Evolutionary conservation across 805 yeast genomes (phyloP).

Genomic region (Hagleromyces aurorensis): DNA sequence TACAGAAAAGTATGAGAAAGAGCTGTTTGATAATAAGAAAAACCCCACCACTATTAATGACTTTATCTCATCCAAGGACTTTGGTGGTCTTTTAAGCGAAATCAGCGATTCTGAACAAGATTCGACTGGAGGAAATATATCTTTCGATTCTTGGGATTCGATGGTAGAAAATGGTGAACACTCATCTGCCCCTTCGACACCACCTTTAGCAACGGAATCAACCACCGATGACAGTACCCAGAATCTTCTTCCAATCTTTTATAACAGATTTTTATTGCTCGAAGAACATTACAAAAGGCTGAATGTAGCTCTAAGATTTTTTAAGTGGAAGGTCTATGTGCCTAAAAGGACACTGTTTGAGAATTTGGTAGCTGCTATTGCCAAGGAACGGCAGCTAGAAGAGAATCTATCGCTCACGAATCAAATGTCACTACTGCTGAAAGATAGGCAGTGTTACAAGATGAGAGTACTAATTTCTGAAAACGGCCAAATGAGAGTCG

Average conservation of each 20-base stretch:
- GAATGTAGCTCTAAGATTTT: constrained; percentile 44
- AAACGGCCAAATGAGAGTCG: constrained; percentile 32
- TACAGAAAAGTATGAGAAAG: no score
- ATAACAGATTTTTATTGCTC: constrained; percentile 48
- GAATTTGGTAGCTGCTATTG: constrained; percentile 35
- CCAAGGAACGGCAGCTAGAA: constrained; percentile 7
- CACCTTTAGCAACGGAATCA: no score
- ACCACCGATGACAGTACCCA: no score
- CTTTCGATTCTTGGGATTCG: no score
- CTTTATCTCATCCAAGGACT: no score
- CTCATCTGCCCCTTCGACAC: no score
- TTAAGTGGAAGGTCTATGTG: constrained; percentile 41
- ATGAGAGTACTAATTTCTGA: constrained; percentile 39
- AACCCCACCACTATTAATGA: no score
- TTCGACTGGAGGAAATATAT: no score
- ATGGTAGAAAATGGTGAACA: no score
- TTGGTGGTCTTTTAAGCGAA: no score
- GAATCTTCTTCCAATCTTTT: constrained; percentile 12
- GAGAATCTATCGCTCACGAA: constrained; percentile 7
- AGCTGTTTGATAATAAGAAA: no score
- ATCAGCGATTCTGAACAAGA: no score
- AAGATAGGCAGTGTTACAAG: constrained; percentile 35
- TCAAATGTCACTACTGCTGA: constrained; percentile 17
- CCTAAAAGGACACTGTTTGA: constrained; percentile 36
- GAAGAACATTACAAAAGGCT: constrained; percentile 58